These are phyloP conservation scores for Penicillium salamii DNA, from an alignment of 495 filamentous ascomycete genomes.

Conservation along the genomic window DNA sequence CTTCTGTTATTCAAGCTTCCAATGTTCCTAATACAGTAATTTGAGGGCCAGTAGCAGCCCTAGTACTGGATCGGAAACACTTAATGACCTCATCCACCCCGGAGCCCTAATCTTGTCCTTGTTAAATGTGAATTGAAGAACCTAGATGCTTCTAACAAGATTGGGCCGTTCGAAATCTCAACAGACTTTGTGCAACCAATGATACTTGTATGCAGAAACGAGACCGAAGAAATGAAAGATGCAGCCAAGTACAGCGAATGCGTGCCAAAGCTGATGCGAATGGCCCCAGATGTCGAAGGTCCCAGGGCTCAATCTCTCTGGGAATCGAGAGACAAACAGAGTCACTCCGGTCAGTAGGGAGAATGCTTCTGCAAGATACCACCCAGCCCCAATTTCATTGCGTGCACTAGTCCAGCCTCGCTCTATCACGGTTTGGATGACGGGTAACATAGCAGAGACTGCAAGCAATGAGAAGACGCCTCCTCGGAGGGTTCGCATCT, in stretches of 20 bases:
- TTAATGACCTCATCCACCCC: no score
- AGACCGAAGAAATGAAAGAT: conserved; percentile 9
- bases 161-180: no score
- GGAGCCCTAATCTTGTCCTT: no score
- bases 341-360: conserved; percentile 10
- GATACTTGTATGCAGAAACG: conserved; percentile 1
- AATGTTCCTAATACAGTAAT: no score
- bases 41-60: no score
- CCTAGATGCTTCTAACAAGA: no score
- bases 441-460: conserved; percentile 12
- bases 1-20: no score
- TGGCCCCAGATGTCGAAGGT: conserved; percentile 15
- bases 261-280: conserved; percentile 16
- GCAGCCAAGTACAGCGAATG: conserved; percentile 9
- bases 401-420: conserved; percentile 7
- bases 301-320: conserved; percentile 13
- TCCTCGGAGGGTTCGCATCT: conserved; percentile 13
- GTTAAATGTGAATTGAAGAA: no score
- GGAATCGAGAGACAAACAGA: conserved; percentile 9
- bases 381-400: conserved; percentile 11
- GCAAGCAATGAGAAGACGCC: conserved; percentile 9
- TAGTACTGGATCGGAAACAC: no score
- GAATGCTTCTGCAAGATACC: conserved; percentile 12
- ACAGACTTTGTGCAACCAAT: not conserved
- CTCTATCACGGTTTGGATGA: conserved; percentile 9